Evolutionary conservation across 257 asterid genomes (phyloP).

Genomic region (Rhazya stricta): DNA sequence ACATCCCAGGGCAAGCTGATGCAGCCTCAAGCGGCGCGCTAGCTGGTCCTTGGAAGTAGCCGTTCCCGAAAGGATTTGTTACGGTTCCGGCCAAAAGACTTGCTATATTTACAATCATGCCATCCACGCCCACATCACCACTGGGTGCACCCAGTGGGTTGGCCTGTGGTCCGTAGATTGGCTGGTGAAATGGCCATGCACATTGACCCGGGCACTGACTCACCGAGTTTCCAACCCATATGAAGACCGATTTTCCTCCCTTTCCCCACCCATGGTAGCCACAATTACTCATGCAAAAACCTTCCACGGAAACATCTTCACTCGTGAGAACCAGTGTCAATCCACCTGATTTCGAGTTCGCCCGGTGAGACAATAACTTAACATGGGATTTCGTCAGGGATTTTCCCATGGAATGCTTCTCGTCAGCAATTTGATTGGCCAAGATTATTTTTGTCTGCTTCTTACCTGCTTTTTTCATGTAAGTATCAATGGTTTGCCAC

Average conservation of each 20-base stretch:
- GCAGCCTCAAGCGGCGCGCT: conserved; percentile 23
- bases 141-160: conserved; percentile 24
- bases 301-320: conserved; percentile 29
- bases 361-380: conserved; percentile 23
- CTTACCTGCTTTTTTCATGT: conserved; percentile 25
- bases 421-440: conserved; percentile 22
- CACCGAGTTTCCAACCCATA: conserved; percentile 34
- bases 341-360: conserved; percentile 15
- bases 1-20: conserved; percentile 24
- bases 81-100: conserved; percentile 29
- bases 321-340: conserved; percentile 26
- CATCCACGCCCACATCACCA: conserved; percentile 29
- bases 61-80: conserved; percentile 27
- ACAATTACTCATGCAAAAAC: conserved; percentile 31
- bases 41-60: conserved; percentile 31
- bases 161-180: conserved; percentile 25
- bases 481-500: conserved; percentile 30
- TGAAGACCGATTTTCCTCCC: not conserved
- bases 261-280: conserved; percentile 21
- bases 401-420: conserved; percentile 25
- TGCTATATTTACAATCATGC: conserved; percentile 27
- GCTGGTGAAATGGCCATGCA: conserved; percentile 26
- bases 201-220: conserved; percentile 34
- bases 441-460: conserved; percentile 7
- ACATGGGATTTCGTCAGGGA: conserved; percentile 17